Conservation (phyloP, 768 basidiomycete genomes). For the Lentinus tigrinus region DNA sequence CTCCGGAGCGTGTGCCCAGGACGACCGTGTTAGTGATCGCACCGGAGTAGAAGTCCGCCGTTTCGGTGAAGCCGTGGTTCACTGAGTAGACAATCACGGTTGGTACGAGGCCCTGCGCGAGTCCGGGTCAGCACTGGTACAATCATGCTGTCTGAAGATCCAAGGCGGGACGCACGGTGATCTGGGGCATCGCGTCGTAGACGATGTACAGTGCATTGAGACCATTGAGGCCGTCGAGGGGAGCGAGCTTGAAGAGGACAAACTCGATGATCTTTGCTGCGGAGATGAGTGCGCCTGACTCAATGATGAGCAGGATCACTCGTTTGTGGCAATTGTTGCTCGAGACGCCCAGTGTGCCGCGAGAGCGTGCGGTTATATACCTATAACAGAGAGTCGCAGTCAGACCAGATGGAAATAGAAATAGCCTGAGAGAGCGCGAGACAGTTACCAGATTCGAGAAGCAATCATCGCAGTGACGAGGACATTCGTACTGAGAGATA, state of each 20-base stretch:
- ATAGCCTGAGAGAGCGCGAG: too few relatives aligned
- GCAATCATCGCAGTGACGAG: slow-evolving; percentile 6
- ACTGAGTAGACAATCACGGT: slow-evolving; percentile 7
- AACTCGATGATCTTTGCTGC: slow-evolving; percentile 15
- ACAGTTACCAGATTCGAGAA: slow-evolving; percentile 13
- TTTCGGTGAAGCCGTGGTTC: slow-evolving; percentile 1
- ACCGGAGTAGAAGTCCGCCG: not conserved
- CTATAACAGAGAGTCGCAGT: not conserved
- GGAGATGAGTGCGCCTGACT: slow-evolving; percentile 12
- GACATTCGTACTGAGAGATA: slow-evolving; percentile 10
- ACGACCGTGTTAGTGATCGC: not conserved
- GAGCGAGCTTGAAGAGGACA: slow-evolving; percentile 8
- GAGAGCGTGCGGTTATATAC: not conserved
- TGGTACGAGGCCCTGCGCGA: slow-evolving; percentile 10
- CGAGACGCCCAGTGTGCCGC: not conserved
- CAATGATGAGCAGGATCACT: slow-evolving; percentile 13
- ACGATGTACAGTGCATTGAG: slow-evolving; percentile 15
- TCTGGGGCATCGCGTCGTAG: slow-evolving; percentile 16
- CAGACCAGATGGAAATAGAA: too few relatives aligned
- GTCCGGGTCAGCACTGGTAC: too few relatives aligned
- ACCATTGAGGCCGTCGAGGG: not conserved
- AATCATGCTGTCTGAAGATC: too few relatives aligned
- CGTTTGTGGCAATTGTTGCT: not conserved
- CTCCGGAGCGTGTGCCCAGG: too few relatives aligned
- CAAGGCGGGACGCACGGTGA: slow-evolving; percentile 8